A percentile compares a stretch with the other conserved stretches of the same genome.
phyloP scores from a whole-genome alignment of 2,329 filamentous ascomycete species.

The Calonectria naviculata region DNA sequence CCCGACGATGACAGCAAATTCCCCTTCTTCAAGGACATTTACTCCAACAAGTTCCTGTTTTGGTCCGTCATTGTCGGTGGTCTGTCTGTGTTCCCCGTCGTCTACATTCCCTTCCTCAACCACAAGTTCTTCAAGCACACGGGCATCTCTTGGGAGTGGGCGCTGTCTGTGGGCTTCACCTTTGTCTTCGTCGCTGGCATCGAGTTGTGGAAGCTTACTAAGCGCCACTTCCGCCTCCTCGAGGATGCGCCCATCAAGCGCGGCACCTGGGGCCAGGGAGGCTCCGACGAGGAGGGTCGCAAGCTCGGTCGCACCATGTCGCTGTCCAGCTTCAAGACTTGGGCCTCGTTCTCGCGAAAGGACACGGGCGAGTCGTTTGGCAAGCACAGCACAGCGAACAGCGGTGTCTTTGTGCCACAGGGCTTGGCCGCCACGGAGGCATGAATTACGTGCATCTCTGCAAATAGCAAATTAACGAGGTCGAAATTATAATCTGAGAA shows the following conservation, averaged over 20 bases:
- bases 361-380: conserved; percentile 52
- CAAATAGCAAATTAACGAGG: background rate
- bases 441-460: conserved; percentile 9
- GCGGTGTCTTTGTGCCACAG: conserved; percentile 39
- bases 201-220: conserved; percentile 78
- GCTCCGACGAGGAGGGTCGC: conserved; percentile 57
- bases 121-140: conserved; percentile 78
- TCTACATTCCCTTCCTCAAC: conserved; percentile 81
- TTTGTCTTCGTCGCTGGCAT: conserved; percentile 74
- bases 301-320: conserved; percentile 62
- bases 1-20: conserved; percentile 62
- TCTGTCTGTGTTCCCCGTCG: conserved; percentile 72
- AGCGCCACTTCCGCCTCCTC: conserved; percentile 66
- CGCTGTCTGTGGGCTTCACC: conserved; percentile 71
- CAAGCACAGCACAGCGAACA: conserved; percentile 38
- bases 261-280: conserved; percentile 64
- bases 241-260: conserved; percentile 62
- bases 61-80: conserved; percentile 72
- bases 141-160: conserved; percentile 81
- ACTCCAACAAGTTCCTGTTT: conserved; percentile 77
- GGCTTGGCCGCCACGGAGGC: conserved; percentile 40
- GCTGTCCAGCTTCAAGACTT: conserved; percentile 62
- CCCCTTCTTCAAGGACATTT: conserved; percentile 71
- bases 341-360: conserved; percentile 55
- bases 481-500: conserved; percentile 5